Evolutionary conservation across 441 rosid genomes (phyloP).

Genomic region (Gossypium davidsonii): DNA sequence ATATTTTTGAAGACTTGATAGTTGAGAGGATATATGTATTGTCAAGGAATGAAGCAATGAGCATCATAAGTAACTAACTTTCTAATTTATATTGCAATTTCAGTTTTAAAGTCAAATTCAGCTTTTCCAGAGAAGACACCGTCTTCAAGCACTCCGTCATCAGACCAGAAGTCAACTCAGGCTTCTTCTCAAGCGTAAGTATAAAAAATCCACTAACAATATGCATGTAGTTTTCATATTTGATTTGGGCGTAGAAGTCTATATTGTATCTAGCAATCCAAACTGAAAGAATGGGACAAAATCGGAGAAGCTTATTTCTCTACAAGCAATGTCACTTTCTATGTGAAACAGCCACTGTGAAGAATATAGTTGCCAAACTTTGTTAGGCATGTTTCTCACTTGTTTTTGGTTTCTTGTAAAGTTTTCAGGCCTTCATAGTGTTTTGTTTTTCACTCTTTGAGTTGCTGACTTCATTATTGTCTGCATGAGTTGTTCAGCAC

Average conservation of each 20-base stretch:
- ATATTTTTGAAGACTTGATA: neutral
- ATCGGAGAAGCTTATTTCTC: neutral
- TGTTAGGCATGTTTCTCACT: conserved; percentile 2
- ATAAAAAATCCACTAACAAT: neutral
- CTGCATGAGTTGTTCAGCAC: neutral
- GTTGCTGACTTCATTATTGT: neutral
- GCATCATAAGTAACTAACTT: neutral
- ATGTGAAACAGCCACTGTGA: neutral
- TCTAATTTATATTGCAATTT: conserved; percentile 14
- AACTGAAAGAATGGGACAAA: conserved; percentile 1
- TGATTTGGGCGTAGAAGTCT: neutral
- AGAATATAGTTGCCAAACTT: neutral
- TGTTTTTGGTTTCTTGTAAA: neutral
- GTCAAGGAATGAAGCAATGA: neutral
- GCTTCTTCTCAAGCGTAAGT: conserved; percentile 55
- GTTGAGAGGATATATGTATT: too few relatives aligned
- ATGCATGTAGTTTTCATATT: conserved; percentile 2
- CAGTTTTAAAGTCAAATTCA: conserved; percentile 81
- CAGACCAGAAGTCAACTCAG: conserved; percentile 65
- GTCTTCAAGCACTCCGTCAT: conserved; percentile 47
- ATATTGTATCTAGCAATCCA: neutral
- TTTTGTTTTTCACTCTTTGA: neutral
- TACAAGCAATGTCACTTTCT: neutral
- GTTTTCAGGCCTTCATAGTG: neutral
- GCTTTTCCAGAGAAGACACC: conserved; percentile 65